Percentiles rank a stretch among this genome's conserved stretches.
Evolutionary conservation across 1,139 yeast species (phyloP).

Genomic region (Yamadazyma triangularis): DNA sequence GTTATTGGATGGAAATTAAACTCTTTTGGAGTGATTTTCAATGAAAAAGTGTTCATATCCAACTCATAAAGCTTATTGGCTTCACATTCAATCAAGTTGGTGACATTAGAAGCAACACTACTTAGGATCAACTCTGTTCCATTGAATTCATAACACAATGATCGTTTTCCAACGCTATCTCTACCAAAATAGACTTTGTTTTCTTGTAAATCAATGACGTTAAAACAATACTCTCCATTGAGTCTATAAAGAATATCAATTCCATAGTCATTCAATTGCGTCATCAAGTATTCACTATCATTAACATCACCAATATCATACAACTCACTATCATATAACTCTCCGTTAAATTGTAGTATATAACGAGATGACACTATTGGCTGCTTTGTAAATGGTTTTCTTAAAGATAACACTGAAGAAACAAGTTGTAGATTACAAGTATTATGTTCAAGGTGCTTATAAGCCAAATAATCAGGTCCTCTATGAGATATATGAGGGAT

Average conservation of each 20-base stretch:
- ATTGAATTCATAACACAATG: conserved; percentile 46
- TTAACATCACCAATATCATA: conserved; percentile 59
- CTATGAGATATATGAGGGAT: conserved; percentile 43
- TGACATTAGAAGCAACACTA: conserved; percentile 46
- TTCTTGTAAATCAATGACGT: conserved; percentile 36
- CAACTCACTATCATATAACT: conserved; percentile 57
- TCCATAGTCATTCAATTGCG: conserved; percentile 18
- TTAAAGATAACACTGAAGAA: conserved; percentile 72
- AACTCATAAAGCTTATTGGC: conserved; percentile 42
- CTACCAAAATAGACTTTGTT: conserved; percentile 68
- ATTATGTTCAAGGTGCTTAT: conserved; percentile 11
- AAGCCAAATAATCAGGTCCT: conserved; percentile 48
- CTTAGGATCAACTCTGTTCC: conserved; percentile 47
- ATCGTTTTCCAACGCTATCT: conserved; percentile 77
- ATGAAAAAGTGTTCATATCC: conserved; percentile 18
- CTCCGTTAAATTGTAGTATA: conserved; percentile 79
- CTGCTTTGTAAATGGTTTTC: conserved; percentile 74
- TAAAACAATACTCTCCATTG: conserved; percentile 81
- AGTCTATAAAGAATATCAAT: conserved; percentile 34
- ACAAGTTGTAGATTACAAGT: conserved; percentile 26
- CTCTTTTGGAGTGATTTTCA: conserved; percentile 4
- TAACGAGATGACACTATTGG: conserved; percentile 40
- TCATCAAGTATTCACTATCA: conserved; percentile 27
- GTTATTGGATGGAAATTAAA: conserved; percentile 48
- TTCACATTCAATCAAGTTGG: conserved; percentile 52